Base-by-base conservation (phyloP, 2,329 filamentous ascomycete species). In the Curvularia spicifera region DNA sequence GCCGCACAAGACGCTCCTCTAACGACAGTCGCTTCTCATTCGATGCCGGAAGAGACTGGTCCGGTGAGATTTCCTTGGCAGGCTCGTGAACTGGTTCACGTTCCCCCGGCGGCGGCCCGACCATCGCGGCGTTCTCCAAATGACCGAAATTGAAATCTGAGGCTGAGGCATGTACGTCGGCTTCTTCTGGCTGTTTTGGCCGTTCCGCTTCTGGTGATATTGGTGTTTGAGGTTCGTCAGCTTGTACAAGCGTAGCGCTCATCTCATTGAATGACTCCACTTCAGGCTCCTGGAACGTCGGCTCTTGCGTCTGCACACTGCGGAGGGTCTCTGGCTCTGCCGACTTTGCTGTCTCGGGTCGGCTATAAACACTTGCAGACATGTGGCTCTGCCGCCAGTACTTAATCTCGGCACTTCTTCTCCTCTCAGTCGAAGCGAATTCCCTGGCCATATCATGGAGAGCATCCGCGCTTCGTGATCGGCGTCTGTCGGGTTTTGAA, bases 391-490 rank as follows among this genome's bases (percentile, higher is more conserved):
- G 68, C 47, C 74, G 69, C 74, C 76, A 77, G 59, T 71, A 74
- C 37, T 70, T 67, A 54, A 76, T 76, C 46, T 76, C 75, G 5
- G 69, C 75, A 50, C 71, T 77, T 44, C 73, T 64, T 45, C 72
- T 67, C 42, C 70, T 62, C 26, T 69, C 66, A 10, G 59, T 60
- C 15, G 71, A 70, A 5, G 64, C 62, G 13, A 63, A 66, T 13
- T 59, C 60, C 39, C 68, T 74, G 6, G 65, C 69, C 18, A 77
- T 53, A 10, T 75, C 72, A 29, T 69, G 70, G 50, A 78, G 64
- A 62, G 74, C 75, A 63, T 71, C 72, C 35, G 73, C 74, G 57
- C 76, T 78, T 57, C 73, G 72, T 43, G 76, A 78, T 59, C 72
- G 70, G 31, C 74, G 72, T 52, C 71, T 74, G 8, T 68, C 64